Evolutionary conservation across 2,329 filamentous ascomycete genomes (phyloP), one percentile per base, ranked within the genome.

Genomic region (Exserohilum turcica): DNA sequence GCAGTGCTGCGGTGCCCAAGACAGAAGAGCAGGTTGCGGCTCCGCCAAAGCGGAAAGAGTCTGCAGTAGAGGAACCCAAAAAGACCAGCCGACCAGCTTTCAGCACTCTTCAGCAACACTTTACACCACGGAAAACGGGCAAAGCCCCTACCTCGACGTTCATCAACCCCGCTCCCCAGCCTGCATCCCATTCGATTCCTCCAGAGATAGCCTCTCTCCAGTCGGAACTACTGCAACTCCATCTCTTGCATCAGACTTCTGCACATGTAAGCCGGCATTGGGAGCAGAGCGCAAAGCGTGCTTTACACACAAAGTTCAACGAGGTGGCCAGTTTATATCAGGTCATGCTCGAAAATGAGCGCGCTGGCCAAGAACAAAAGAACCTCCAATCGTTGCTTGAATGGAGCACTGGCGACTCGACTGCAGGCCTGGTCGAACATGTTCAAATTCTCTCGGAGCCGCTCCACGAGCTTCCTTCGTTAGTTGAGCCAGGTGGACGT

Each of bases 21-120:
- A 15, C 57, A 21, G 59, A 62, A 38, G 61, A 65, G 21, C 28
- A 43, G 43, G 18, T 44, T 7, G 43, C 46, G 6, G 28, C 54
- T 6, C 58, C 63, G 35, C 31, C 55, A 37, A 59, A 53, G 52
- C 63, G 59, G 16, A 61, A 57, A 42, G 66, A 66, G 16, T 39
- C 44, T 27, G 29, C 21, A 5, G 63, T 57, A 16, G 67, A 71
- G 36, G 71, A 68, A 18, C 29, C 56, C 2, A 66, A 61, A 43
- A 69, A 64, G 40, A 54, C 46, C 28, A 52, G 46, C 31, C 64
- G 68, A 18, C 73, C 73, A 31, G 70, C 70, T 1, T 76, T 76
- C 45, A 69, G 65, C 13, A 76, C 72, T 1, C 49, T 75, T 27
- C 74, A 76, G 52, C 74, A 76, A 50, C 73, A 75, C 55, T 76